Evolutionary conservation across 2,329 filamentous ascomycete genomes (phyloP).

Genomic region (Cryphonectria japonica): DNA sequence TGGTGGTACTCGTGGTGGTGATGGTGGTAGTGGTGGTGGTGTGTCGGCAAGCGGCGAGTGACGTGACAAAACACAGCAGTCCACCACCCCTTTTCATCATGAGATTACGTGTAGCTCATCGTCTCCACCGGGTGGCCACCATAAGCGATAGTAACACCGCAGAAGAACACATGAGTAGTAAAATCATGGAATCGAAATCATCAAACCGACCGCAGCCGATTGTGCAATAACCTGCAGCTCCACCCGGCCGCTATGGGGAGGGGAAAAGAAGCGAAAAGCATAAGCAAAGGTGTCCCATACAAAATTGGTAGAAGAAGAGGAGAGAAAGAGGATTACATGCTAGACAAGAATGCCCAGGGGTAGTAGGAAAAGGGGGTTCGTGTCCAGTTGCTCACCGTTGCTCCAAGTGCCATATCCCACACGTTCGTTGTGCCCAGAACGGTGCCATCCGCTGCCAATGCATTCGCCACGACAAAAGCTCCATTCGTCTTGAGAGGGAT

Average conservation of each 20-base stretch:
- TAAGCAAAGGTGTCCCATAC: conserved; percentile 1
- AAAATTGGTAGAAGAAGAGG: no score
- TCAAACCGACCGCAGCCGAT: conserved; percentile 27
- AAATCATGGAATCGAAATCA: conserved; percentile 25
- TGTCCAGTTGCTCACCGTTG: conserved; percentile 21
- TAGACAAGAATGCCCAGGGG: background rate
- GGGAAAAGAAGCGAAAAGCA: background rate
- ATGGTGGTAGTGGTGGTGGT: background rate
- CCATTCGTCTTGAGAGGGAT: conserved; percentile 26
- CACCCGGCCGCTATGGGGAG: conserved; percentile 22
- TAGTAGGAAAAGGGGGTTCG: background rate
- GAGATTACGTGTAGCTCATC: background rate
- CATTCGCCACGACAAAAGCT: conserved; percentile 23
- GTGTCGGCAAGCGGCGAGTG: background rate
- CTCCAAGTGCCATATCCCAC: conserved; percentile 28
- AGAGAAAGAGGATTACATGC: background rate
- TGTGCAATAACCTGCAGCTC: conserved; percentile 27
- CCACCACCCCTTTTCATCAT: background rate
- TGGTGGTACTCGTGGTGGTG: background rate
- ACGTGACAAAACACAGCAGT: background rate
- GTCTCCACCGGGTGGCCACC: conserved; percentile 16
- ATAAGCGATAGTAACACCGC: conserved; percentile 20
- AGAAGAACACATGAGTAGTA: conserved; percentile 22
- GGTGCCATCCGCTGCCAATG: conserved; percentile 24
- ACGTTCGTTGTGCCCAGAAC: conserved; percentile 26